These are phyloP conservation scores for Clarkia xantiana DNA, from an alignment of 345 rosid species.

Conservation along the genomic window DNA sequence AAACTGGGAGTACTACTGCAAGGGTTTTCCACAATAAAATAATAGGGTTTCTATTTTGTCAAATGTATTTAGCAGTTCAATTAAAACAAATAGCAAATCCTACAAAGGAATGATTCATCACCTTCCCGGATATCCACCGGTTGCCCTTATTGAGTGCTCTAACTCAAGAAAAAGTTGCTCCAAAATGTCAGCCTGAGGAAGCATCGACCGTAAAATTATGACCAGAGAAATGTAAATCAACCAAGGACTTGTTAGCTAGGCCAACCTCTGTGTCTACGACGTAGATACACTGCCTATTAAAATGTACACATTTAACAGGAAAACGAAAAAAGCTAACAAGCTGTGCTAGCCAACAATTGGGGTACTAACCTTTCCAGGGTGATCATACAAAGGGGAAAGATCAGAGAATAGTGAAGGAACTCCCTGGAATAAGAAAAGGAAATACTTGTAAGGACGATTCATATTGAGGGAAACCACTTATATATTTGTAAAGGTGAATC, in stretches of 20 bases:
- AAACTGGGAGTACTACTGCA: no score
- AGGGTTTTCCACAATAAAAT: no score
- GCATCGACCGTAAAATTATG: conserved; percentile 5
- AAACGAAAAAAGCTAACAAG: neutral
- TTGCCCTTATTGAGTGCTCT: conserved; percentile 61
- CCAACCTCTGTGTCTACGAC: no score
- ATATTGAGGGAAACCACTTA: neutral
- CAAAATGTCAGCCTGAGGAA: conserved; percentile 70
- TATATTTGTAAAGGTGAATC: conserved; percentile 4
- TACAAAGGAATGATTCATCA: conserved; percentile 13
- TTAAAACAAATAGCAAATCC: neutral
- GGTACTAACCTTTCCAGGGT: conserved; percentile 62
- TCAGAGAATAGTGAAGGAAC: conserved; percentile 96
- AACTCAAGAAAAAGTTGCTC: conserved; percentile 73
- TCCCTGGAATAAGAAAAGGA: conserved; percentile 36
- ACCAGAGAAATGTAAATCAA: neutral
- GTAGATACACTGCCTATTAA: neutral
- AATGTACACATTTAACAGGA: neutral
- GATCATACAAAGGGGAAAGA: conserved; percentile 82
- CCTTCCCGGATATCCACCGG: conserved; percentile 75
- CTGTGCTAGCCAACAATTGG: conserved; percentile 5
- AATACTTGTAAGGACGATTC: conserved; percentile 1
- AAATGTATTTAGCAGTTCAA: no score
- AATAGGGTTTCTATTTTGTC: no score
- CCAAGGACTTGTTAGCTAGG: no score